Evolutionary conservation across 2,329 filamentous ascomycete species (phyloP).

Genomic region (Scolecobasidium constrictum): DNA sequence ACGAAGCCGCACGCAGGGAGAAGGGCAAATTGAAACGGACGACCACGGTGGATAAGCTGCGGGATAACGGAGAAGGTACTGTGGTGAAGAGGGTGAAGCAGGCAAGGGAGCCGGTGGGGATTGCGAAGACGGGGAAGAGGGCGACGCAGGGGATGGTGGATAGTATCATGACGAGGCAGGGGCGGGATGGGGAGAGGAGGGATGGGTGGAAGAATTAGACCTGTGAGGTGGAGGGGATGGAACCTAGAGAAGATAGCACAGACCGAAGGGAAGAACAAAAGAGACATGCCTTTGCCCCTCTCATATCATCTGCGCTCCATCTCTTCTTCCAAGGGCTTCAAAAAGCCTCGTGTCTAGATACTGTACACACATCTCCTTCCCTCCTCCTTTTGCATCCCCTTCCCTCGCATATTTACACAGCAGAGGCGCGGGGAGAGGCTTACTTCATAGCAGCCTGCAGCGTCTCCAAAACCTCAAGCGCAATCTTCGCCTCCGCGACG

Average conservation of each 20-base stretch:
- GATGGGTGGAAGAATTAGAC: constrained; percentile 1
- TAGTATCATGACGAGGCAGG: neutral
- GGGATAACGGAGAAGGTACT: no score
- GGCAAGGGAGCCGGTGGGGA: no score
- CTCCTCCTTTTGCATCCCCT: neutral
- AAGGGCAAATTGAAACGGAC: no score
- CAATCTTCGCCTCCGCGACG: constrained; percentile 97
- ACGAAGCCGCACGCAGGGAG: no score
- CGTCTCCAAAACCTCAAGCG: constrained; percentile 90
- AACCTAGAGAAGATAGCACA: no score
- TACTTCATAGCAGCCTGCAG: constrained; percentile 75
- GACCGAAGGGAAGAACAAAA: no score
- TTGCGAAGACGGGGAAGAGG: neutral
- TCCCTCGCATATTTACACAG: neutral
- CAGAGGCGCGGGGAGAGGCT: constrained; percentile 14
- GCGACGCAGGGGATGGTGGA: neutral
- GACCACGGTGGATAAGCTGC: no score
- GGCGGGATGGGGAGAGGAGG: neutral
- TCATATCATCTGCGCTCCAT: no score
- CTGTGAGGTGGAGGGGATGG: no score
- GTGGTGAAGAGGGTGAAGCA: no score
- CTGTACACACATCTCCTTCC: neutral
- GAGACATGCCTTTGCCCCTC: neutral
- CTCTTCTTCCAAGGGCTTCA: neutral
- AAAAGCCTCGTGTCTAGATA: neutral